Conservation (phyloP, 2,329 filamentous ascomycete species). For the Ustulina deusta region DNA sequence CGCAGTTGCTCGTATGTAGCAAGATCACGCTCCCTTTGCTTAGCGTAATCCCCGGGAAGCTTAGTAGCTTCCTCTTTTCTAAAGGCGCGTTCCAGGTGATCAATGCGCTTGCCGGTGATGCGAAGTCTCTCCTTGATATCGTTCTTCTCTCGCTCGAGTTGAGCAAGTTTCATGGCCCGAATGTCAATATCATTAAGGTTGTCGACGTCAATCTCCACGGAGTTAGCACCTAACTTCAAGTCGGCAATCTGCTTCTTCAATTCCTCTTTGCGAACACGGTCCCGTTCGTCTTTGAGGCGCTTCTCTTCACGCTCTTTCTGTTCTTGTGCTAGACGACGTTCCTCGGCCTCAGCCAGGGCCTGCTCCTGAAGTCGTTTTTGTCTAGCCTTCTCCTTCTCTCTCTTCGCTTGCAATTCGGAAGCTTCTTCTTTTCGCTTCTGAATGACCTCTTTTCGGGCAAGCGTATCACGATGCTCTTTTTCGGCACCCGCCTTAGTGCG, state of each 20-base stretch:
- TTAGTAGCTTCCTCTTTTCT: conserved; percentile 96
- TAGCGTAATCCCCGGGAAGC: conserved; percentile 84
- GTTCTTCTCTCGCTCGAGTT: conserved; percentile 98
- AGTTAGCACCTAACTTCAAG: conserved; percentile 88
- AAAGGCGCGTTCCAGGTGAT: conserved; percentile 97
- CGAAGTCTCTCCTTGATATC: conserved; percentile 91
- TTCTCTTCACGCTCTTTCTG: conserved; percentile 90
- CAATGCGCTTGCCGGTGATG: conserved; percentile 93
- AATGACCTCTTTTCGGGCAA: conserved; percentile 89
- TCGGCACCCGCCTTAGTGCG: conserved; percentile 90
- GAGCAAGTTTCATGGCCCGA: conserved; percentile 92
- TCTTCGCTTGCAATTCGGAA: conserved; percentile 86
- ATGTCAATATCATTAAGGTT: conserved; percentile 91
- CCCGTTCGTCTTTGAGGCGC: conserved; percentile 86
- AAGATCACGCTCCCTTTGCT: conserved; percentile 81
- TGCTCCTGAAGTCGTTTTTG: conserved; percentile 88
- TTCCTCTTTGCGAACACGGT: conserved; percentile 91
- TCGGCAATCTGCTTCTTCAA: conserved; percentile 93
- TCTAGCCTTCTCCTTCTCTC: conserved; percentile 91
- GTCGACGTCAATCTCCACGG: conserved; percentile 78
- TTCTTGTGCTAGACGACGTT: conserved; percentile 89
- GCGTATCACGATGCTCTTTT: conserved; percentile 86
- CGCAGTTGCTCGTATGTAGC: conserved; percentile 84
- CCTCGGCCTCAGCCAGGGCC: conserved; percentile 89
- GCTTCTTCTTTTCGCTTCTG: conserved; percentile 97